Conservation (phyloP, 257 asterid species). For the Salvia hispanica region DNA sequence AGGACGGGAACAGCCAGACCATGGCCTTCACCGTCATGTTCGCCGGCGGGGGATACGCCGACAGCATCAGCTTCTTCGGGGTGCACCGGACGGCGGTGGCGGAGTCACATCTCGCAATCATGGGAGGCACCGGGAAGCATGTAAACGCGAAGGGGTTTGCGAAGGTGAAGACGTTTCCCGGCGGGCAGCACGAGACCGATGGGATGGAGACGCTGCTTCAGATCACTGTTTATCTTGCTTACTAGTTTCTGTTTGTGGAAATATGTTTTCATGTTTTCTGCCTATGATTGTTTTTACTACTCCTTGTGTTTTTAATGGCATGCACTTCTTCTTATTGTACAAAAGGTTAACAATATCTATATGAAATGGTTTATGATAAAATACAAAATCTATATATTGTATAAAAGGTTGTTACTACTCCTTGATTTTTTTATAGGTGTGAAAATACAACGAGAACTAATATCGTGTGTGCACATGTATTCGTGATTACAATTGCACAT, state of each 20-base stretch:
- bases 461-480: too few species aligned
- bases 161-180: slow-evolving; percentile 57
- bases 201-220: slow-evolving; percentile 79
- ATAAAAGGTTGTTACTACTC: too few species aligned
- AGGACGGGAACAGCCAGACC: slow-evolving; percentile 76
- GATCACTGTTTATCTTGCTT: slow-evolving; percentile 68
- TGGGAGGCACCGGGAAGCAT: slow-evolving; percentile 91
- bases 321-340: too few species aligned
- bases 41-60: slow-evolving; percentile 61
- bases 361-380: too few species aligned
- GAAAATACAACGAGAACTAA: too few species aligned
- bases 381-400: too few species aligned
- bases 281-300: neutral
- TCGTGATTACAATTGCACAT: too few species aligned
- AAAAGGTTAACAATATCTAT: too few species aligned
- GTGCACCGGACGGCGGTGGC: slow-evolving; percentile 64
- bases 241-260: slow-evolving; percentile 32
- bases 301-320: too few species aligned
- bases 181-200: slow-evolving; percentile 63
- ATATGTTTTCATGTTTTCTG: neutral
- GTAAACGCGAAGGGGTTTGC: slow-evolving; percentile 80
- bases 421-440: too few species aligned
- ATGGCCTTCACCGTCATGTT: slow-evolving; percentile 91
- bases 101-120: slow-evolving; percentile 79
- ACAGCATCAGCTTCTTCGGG: slow-evolving; percentile 74